Base-by-base conservation (phyloP, 139 green algal species). In the Tetradesmus obliquus region DNA sequence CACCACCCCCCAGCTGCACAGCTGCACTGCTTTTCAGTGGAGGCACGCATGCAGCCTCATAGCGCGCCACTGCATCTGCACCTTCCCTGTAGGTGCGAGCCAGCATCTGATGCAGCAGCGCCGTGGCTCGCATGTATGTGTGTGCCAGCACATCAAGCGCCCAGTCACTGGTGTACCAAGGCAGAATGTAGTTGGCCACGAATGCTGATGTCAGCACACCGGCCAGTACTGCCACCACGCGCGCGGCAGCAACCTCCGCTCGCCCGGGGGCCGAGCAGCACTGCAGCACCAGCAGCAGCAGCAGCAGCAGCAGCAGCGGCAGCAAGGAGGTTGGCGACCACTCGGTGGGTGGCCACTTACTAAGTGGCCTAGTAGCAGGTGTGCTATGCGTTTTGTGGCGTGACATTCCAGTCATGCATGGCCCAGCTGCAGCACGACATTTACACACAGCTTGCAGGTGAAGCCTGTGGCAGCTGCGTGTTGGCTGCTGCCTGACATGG, bases 141-240 rank as follows among this genome's bases (percentile, higher is more conserved):
- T 74, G 45, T 58, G 84, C 69, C 19, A 84, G 71, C 69, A 90
- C 19, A 20, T 66, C 51, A 0, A 94, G 88, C 7, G 82, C 58
- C 92, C 85, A 92, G 89, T 82, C 81, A 22, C 79, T 88, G 32
- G 86, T 93, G 92, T 91, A 94, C 92, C 92, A 94, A 0, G 92
- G 92, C 72, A 92, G 51, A 7, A 92, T n/a, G 8, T 92, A 79
- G 90, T 93, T 93, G n/a, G 54, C 45, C 0, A 94, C 5, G 17
- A 92, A 13, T 2, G 82, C 58, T 1, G 92, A 55, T 8, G 91
- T 19, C 2, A 85, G 9, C 24, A 91, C 69, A 1, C 92, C 87
- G 1, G 86, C 54, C 8, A 93, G 55, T 57, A 94, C 84, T 6
- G 86, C 79, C 13, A 69, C 69, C 10, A 55, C 86, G 55, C n/a